phyloP scores from a whole-genome alignment of 2,329 filamentous ascomycete genomes.

The Xylaria sp. region DNA sequence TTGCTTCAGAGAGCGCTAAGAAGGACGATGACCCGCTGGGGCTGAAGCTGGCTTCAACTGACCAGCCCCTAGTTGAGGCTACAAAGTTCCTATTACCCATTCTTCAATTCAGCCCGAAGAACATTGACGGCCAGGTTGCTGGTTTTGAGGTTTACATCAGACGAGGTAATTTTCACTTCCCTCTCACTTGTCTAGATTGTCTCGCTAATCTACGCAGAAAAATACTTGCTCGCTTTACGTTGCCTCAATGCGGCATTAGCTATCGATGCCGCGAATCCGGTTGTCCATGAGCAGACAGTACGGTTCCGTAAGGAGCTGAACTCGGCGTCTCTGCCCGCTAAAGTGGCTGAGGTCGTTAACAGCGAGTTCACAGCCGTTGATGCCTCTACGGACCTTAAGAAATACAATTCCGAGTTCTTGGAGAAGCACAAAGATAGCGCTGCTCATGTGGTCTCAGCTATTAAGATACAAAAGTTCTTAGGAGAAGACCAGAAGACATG shows the following conservation, averaged over 20 bases:
- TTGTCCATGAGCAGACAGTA: constrained; percentile 75
- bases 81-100: constrained; percentile 85
- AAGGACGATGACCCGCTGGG: constrained; percentile 90
- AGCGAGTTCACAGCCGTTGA: constrained; percentile 68
- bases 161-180: constrained; percentile 65
- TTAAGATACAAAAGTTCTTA: constrained; percentile 64
- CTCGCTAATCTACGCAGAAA: constrained; percentile 60
- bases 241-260: constrained; percentile 77
- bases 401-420: constrained; percentile 71
- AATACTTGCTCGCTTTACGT: constrained; percentile 85
- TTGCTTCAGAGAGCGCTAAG: constrained; percentile 75
- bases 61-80: constrained; percentile 82
- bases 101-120: constrained; percentile 81
- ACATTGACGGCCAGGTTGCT: constrained; percentile 78
- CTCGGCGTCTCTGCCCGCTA: constrained; percentile 64
- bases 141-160: constrained; percentile 91
- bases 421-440: constrained; percentile 66
- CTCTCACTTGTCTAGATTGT: not conserved
- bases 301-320: constrained; percentile 70
- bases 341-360: constrained; percentile 73
- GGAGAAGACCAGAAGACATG: constrained; percentile 61
- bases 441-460: constrained; percentile 66
- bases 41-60: constrained; percentile 77
- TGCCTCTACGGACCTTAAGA: constrained; percentile 61
- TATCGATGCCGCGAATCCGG: constrained; percentile 72